These are phyloP conservation scores for Diplosphaera chodatii DNA, from an alignment of 139 green algal genomes.

Conservation along the genomic window DNA sequence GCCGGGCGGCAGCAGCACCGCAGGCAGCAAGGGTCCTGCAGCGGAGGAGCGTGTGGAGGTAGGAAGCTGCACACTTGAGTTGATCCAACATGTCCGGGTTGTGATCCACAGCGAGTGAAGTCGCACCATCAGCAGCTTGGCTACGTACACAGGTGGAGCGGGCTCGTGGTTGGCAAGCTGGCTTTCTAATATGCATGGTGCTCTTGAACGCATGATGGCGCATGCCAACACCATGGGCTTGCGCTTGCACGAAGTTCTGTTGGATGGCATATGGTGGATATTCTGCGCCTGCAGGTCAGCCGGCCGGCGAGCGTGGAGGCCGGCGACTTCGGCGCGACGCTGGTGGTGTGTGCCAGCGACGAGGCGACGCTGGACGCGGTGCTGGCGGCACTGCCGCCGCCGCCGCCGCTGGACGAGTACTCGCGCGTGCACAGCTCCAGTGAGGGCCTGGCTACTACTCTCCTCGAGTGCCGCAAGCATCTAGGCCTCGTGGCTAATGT, in stretches of 20 bases:
- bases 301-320: not conserved
- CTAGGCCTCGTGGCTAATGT: too few species aligned
- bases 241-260: too few species aligned
- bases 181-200: too few species aligned
- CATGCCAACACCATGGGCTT: too few species aligned
- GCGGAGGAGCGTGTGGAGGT: not conserved
- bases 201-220: too few species aligned
- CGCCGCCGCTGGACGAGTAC: not conserved
- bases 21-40: not conserved
- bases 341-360: not conserved
- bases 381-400: not conserved
- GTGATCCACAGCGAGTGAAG: not conserved
- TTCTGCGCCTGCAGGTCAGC: not conserved
- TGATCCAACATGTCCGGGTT: too few species aligned
- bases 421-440: too few species aligned
- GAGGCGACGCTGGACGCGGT: not conserved
- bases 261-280: too few species aligned
- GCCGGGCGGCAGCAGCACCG: not conserved
- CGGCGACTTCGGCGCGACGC: not conserved
- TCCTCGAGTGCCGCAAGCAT: not conserved
- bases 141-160: too few species aligned
- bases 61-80: not conserved
- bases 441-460: too few species aligned
- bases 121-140: not conserved
- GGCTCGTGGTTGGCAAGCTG: too few species aligned